Evolutionary conservation across 2,329 filamentous ascomycete genomes (phyloP), one percentile per base, ranked within the genome.

Genomic region (Trichothecium roseum): DNA sequence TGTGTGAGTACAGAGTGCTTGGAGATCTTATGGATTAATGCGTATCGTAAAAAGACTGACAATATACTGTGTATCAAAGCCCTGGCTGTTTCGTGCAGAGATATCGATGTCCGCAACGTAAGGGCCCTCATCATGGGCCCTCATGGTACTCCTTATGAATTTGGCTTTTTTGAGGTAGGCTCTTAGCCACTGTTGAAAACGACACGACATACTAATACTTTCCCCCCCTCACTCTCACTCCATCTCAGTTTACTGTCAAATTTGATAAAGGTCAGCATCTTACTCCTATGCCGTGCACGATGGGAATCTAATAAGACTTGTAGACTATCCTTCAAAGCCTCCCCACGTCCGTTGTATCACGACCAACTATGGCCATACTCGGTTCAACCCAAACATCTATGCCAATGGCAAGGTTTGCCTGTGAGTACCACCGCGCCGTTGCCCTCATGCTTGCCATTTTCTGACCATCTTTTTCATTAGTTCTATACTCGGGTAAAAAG

Each of bases 341-440:
- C 77, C 77, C 2, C 43, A 47, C 12, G 76, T 81, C 18, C 74
- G 68, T 17, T 80, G 82, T 18, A 71, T 79, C 29, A 96, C 91
- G 0, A 98, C 89, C 2, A 95, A 96, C 53, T 68, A 71, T n/a
- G 89, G 89, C 9, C 71, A 81, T 40, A 87, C 81, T 52, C 79
- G 91, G 7, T 96, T 96, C 66, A 95, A 95, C 51, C 91, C 91
- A 4, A 98, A 98, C 53, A 94, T 98, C 41, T 98, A 98, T 54
- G 71, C 87, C 2, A 76, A 66, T 34, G 91, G 91, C 33, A 93
- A 89, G 60, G 88, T 98, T 38, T 98, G 91, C 64, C 60, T 98
- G 76, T 93, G 59, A 66, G 81, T 71, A 12, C 8, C 34, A 17
- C 20, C 20, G 20, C 20, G 6, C n/a, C n/a, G n/a, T 14, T 20